phyloP scores from a whole-genome alignment of 768 basidiomycete species.

The Termitomyces sp. region DNA sequence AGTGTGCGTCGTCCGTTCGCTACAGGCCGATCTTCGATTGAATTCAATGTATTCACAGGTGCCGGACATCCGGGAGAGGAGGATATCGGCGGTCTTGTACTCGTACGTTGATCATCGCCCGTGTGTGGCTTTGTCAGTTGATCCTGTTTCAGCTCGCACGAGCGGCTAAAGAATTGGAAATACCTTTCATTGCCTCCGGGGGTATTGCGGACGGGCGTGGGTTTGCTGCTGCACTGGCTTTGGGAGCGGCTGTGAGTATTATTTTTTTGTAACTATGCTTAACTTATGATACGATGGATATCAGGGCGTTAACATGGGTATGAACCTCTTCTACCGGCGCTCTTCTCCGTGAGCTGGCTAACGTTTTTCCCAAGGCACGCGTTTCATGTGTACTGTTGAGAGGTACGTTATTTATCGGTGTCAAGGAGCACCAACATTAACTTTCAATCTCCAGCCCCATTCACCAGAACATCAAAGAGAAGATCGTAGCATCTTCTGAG shows the following conservation, averaged over 20 bases:
- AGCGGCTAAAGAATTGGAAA: conserved; percentile 77
- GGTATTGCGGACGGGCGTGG: conserved; percentile 88
- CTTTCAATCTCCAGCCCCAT: conserved; percentile 53
- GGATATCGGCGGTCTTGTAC: conserved; percentile 82
- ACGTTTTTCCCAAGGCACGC: conserved; percentile 46
- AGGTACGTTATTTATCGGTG: conserved; percentile 36
- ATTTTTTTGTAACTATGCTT: not conserved
- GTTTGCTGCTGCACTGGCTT: conserved; percentile 73
- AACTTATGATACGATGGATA: not conserved
- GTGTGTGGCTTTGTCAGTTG: not conserved
- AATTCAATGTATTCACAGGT: conserved; percentile 39
- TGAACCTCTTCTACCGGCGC: conserved; percentile 15
- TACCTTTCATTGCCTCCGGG: conserved; percentile 89
- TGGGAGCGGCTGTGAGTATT: conserved; percentile 71
- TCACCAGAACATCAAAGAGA: conserved; percentile 87
- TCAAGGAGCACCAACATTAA: not conserved
- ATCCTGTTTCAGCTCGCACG: conserved; percentile 62
- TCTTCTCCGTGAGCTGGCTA: conserved; percentile 8
- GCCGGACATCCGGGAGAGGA: conserved; percentile 96
- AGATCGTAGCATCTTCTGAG: conserved; percentile 81
- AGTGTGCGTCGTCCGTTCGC: conserved; percentile 48
- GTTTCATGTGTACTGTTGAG: conserved; percentile 92
- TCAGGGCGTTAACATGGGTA: conserved; percentile 84
- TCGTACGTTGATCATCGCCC: conserved; percentile 41
- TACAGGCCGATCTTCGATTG: not conserved